Evolutionary conservation across 2,329 filamentous ascomycete species (phyloP).

Genomic region (Colletotrichum karsti): DNA sequence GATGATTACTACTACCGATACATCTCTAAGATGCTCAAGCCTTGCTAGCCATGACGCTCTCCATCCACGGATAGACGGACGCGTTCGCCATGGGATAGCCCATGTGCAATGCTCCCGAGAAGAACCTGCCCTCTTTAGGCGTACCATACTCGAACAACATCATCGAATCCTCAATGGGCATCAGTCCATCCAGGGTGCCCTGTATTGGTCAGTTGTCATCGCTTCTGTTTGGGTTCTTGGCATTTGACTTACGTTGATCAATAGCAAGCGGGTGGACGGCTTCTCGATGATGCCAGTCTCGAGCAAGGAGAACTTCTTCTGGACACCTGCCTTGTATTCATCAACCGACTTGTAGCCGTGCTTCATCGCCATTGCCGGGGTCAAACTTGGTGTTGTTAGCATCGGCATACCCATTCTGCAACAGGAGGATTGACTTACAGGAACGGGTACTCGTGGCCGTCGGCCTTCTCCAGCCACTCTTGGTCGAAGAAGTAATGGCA

Average conservation of each 20-base stretch:
- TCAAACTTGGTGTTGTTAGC: conserved; percentile 46
- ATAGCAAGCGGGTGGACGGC: conserved; percentile 63
- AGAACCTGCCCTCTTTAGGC: conserved; percentile 72
- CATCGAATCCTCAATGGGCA: conserved; percentile 74
- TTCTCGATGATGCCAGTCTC: conserved; percentile 65
- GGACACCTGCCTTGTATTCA: conserved; percentile 62
- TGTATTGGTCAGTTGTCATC: conserved; percentile 36
- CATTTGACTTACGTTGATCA: conserved; percentile 64
- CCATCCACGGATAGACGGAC: conserved; percentile 69
- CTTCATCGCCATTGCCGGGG: conserved; percentile 66
- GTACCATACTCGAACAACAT: conserved; percentile 70
- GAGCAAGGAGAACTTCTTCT: conserved; percentile 70
- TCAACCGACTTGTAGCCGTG: conserved; percentile 66
- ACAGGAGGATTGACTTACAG: conserved; percentile 41
- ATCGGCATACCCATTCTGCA: not conserved
- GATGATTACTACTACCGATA: not conserved
- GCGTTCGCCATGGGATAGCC: conserved; percentile 70
- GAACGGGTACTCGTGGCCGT: conserved; percentile 75
- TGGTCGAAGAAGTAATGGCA: conserved; percentile 62
- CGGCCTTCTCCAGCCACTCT: conserved; percentile 66
- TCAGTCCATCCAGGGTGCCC: conserved; percentile 70
- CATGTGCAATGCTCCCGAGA: conserved; percentile 70
- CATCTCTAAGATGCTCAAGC: conserved; percentile 5
- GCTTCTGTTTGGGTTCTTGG: not conserved
- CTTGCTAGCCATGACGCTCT: conserved; percentile 55